Conservation (phyloP, 2,329 filamentous ascomycete genomes). For the Teratosphaeria destructans region DNA sequence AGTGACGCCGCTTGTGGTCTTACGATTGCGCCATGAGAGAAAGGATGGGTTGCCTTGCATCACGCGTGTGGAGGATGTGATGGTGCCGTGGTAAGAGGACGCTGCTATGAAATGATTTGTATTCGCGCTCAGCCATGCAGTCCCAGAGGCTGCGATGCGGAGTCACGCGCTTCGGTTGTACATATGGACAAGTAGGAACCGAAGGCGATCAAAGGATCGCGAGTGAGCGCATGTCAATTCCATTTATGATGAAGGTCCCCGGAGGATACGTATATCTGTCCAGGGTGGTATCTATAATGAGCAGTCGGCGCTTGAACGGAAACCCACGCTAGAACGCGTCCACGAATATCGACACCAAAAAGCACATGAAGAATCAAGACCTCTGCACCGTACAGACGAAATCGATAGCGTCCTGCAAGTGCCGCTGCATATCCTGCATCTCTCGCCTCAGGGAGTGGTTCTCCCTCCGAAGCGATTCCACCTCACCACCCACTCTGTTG, state of each 20-base stretch:
- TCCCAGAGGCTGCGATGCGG: too few species aligned
- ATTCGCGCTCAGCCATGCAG: too few species aligned
- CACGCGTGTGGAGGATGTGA: conserved; percentile 23
- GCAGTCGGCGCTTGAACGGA: not conserved
- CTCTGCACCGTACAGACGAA: conserved; percentile 29
- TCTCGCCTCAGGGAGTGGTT: conserved; percentile 43
- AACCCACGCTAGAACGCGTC: not conserved
- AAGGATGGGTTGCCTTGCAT: conserved; percentile 22
- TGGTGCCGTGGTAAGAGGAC: conserved; percentile 19
- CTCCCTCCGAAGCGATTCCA: conserved; percentile 44
- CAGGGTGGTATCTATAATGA: not conserved
- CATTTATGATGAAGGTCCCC: not conserved
- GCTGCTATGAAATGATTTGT: not conserved
- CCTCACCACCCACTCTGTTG: conserved; percentile 23
- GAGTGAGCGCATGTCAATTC: not conserved
- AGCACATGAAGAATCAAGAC: not conserved
- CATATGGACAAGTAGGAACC: too few species aligned
- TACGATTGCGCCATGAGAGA: conserved; percentile 3
- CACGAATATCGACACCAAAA: not conserved
- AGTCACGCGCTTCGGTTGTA: too few species aligned
- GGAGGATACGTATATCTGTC: not conserved
- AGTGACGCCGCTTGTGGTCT: conserved; percentile 21
- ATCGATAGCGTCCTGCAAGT: conserved; percentile 47
- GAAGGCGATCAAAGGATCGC: not conserved
- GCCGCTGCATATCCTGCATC: conserved; percentile 43